These are phyloP conservation scores for Fusarium goolgardi DNA, from an alignment of 2,329 filamentous ascomycete species.

Conservation along the genomic window DNA sequence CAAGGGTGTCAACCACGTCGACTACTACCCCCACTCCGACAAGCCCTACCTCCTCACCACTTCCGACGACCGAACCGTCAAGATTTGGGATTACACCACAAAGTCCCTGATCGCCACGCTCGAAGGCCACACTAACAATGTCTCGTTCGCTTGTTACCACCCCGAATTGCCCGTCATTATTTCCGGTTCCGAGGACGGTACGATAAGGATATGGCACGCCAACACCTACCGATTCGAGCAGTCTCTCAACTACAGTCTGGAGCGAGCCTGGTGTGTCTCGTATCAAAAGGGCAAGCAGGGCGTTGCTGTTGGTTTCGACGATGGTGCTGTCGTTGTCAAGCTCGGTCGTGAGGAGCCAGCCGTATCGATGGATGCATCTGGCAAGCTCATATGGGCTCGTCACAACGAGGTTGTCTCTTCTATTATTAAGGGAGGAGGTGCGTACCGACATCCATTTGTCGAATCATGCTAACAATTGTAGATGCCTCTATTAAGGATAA, in stretches of 20 bases:
- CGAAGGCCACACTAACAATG: constrained; percentile 97
- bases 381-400: constrained; percentile 95
- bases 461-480: constrained; percentile 50
- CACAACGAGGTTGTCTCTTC: constrained; percentile 96
- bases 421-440: constrained; percentile 88
- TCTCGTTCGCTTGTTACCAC: constrained; percentile 98
- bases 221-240: constrained; percentile 98
- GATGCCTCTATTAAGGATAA: constrained; percentile 89
- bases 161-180: constrained; percentile 97
- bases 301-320: constrained; percentile 95
- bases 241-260: constrained; percentile 93
- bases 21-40: constrained; percentile 82
- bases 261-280: constrained; percentile 96
- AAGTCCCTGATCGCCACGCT: constrained; percentile 97
- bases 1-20: constrained; percentile 97
- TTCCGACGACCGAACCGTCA: constrained; percentile 95
- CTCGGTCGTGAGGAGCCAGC: constrained; percentile 97
- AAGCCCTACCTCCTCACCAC: constrained; percentile 93
- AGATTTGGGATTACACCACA: constrained; percentile 99
- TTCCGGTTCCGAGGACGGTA: constrained; percentile 96
- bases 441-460: constrained; percentile 39
- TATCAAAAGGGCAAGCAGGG: constrained; percentile 96
- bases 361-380: constrained; percentile 95
- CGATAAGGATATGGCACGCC: constrained; percentile 97
- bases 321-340: constrained; percentile 97